Conservation (phyloP, 139 green algal species). For the Coelastrella sp. region DNA sequence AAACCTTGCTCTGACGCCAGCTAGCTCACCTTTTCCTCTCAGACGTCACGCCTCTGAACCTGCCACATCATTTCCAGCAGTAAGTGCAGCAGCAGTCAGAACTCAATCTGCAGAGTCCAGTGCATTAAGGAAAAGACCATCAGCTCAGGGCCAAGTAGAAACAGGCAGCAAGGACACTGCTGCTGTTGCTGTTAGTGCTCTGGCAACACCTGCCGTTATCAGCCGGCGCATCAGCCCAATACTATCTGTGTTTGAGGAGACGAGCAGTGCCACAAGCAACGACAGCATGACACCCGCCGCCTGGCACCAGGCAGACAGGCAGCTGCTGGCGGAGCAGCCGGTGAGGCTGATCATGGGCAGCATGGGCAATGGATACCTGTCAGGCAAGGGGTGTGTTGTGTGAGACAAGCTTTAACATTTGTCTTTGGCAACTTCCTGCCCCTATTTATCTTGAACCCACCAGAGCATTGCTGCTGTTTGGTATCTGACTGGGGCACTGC, state of each 20-base stretch:
- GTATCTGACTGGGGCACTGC: too few relatives aligned
- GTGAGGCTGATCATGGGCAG: background rate
- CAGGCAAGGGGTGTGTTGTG: too few relatives aligned
- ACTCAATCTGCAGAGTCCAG: too few relatives aligned
- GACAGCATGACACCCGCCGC: constrained; percentile 28
- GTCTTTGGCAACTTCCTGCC: too few relatives aligned
- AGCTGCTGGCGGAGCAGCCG: constrained; percentile 34
- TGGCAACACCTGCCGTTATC: background rate
- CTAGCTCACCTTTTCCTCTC: background rate
- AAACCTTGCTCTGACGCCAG: background rate
- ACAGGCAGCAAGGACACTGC: background rate
- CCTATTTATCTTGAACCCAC: too few relatives aligned
- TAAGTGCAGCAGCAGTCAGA: background rate
- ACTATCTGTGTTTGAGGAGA: constrained; percentile 32
- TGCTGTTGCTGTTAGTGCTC: background rate
- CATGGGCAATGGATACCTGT: background rate
- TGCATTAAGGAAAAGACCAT: background rate
- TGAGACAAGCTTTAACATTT: too few relatives aligned
- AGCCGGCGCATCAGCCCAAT: constrained; percentile 36
- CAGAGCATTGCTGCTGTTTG: too few relatives aligned
- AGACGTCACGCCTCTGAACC: background rate
- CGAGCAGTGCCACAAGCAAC: constrained; percentile 34
- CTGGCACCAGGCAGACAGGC: constrained; percentile 28
- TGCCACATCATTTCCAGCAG: background rate
- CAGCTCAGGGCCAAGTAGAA: background rate